Conservation (phyloP, 2,329 filamentous ascomycete genomes). For the Raffaelea arxii region DNA sequence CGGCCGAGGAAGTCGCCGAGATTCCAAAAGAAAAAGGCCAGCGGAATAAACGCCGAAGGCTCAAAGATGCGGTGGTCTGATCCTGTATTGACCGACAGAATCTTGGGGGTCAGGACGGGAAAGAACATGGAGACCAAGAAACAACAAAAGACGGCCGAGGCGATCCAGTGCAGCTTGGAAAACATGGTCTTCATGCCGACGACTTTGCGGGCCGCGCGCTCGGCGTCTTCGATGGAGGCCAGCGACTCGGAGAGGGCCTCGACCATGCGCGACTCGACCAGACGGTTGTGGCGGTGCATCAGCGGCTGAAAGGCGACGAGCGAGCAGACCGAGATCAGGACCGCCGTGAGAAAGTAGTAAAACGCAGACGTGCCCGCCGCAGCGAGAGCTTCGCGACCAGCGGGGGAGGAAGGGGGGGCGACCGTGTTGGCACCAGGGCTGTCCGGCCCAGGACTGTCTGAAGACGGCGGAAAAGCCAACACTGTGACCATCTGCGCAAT, state of each 20-base stretch:
- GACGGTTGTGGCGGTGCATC: slow-evolving; percentile 46
- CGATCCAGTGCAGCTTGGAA: slow-evolving; percentile 68
- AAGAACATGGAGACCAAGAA: slow-evolving; percentile 89
- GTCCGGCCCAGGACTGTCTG: not conserved
- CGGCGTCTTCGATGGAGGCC: slow-evolving; percentile 40
- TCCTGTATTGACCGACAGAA: slow-evolving; percentile 32
- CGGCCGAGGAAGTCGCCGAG: slow-evolving; percentile 74
- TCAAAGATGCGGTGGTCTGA: slow-evolving; percentile 46
- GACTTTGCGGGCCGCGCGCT: slow-evolving; percentile 38
- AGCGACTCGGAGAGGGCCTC: slow-evolving; percentile 40
- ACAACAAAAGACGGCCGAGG: slow-evolving; percentile 67
- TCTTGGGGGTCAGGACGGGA: slow-evolving; percentile 77
- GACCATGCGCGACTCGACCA: slow-evolving; percentile 38
- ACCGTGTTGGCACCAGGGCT: not conserved
- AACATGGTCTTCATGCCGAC: slow-evolving; percentile 56
- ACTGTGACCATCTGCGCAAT: slow-evolving; percentile 81
- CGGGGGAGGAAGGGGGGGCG: slow-evolving; percentile 11
- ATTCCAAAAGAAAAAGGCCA: slow-evolving; percentile 92
- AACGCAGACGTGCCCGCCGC: slow-evolving; percentile 62
- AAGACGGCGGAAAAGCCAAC: slow-evolving; percentile 48
- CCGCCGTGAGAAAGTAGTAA: slow-evolving; percentile 84
- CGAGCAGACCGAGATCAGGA: slow-evolving; percentile 59
- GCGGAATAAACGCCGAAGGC: slow-evolving; percentile 72
- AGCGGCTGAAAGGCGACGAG: slow-evolving; percentile 69
- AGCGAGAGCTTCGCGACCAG: slow-evolving; percentile 15